Base-by-base conservation (phyloP, 2,329 filamentous ascomycete genomes). In the Aspergillus unguis region DNA sequence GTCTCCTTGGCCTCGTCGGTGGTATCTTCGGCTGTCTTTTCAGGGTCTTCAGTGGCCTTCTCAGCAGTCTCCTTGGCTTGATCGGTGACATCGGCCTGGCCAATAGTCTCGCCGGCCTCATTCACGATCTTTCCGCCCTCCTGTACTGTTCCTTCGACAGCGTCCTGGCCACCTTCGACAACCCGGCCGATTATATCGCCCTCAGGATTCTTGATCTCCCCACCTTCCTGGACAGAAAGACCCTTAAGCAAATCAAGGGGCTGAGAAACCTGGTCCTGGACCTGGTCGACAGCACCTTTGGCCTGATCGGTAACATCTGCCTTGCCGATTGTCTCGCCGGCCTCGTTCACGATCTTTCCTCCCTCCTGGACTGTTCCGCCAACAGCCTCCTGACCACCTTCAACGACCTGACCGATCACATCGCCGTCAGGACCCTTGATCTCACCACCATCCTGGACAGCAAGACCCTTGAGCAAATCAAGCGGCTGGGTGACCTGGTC, bases 241-340 rank as follows among this genome's bases (percentile, higher is more conserved):
- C 28, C 50, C 33, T 44, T 52, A 25, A 52, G 33, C 3, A 52
- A 37, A 1, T 23, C 44, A 43, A 52, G 44, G 3, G 50, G 50
- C 26, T 52, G 28, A 26, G 46, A 17, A 26, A 29, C 27, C 5
- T 45, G 9, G 10, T 29, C 33, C 11, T 65, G 60, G 10, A 59
- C 62, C 29, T 68, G 44, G 2, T 65, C 64, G n/a, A 48, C 67
- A n/a, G 62, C 58, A 9, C 60, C 52, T 36, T 61, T 56, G 1
- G 47, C 68, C 9, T 60, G 54, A 7, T 63, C 57, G 2, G 63
- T 48, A n/a, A 65, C 46, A 38, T 67, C 68, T 2, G 68, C 71
- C 9, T 72, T 66, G 17, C 73, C 73, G 47, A 76, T 69, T 36
- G 66, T 46, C 32, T 69, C 64, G 3, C 67, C 67, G 3, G 67